Percentiles rank a stretch among this genome's conserved stretches.
Evolutionary conservation across 2,329 filamentous ascomycete species (phyloP).

Genomic region (Decorospora gaudefroyi): DNA sequence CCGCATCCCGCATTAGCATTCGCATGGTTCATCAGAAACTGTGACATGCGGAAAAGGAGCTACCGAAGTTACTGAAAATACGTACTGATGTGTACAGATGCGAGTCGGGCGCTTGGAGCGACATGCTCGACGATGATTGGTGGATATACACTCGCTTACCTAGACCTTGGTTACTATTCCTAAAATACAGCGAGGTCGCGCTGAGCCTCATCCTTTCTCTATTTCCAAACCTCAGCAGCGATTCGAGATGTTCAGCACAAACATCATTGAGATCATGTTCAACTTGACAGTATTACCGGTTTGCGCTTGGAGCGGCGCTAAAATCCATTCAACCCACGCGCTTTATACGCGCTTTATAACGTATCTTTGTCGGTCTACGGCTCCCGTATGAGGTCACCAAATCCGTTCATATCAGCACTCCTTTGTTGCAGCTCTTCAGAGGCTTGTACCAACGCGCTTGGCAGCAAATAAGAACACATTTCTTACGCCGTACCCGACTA

Average conservation of each 20-base stretch:
- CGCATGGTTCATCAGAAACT: too few relatives aligned
- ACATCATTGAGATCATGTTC: background rate
- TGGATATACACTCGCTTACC: background rate
- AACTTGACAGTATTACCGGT: too few relatives aligned
- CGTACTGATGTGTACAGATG: background rate
- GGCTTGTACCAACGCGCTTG: constrained; percentile 1
- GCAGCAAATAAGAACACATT: constrained; percentile 12
- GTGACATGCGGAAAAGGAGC: too few relatives aligned
- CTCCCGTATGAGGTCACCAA: constrained; percentile 1
- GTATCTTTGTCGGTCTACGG: constrained; percentile 4
- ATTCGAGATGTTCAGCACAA: background rate
- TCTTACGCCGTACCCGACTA: constrained; percentile 15
- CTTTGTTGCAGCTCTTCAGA: constrained; percentile 10
- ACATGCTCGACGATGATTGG: background rate
- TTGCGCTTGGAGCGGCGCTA: too few relatives aligned
- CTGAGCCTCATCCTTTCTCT: background rate
- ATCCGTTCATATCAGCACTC: background rate
- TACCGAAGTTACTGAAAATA: too few relatives aligned
- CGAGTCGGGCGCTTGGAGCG: background rate
- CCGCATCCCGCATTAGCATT: too few relatives aligned
- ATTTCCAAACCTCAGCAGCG: background rate
- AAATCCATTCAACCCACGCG: background rate
- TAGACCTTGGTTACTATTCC: background rate
- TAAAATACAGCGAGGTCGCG: background rate
- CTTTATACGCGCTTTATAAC: constrained; percentile 9